Evolutionary conservation across 1,139 yeast species (phyloP).

Genomic region (Geotrichum europaeum): DNA sequence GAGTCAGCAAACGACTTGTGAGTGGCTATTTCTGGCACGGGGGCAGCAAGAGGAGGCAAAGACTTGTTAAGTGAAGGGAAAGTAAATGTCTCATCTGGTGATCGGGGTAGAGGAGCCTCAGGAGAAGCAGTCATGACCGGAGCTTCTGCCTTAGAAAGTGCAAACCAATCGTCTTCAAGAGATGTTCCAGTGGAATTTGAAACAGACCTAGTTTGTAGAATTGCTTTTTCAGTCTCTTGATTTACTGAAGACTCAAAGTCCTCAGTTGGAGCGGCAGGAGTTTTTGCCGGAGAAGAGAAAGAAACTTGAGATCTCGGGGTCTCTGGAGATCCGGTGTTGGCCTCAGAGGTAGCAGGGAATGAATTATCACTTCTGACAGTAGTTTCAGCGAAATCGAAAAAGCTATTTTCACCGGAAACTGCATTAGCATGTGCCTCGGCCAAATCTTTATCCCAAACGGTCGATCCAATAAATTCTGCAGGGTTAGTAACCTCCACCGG

Average conservation of each 20-base stretch:
- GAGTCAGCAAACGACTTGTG: background rate
- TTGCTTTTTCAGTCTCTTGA: background rate
- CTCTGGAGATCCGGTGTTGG: background rate
- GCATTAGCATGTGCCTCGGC: background rate
- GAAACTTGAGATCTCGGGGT: background rate
- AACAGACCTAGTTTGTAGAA: background rate
- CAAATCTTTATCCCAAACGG: background rate
- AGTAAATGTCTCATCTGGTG: slow-evolving; percentile 6
- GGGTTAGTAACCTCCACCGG: background rate
- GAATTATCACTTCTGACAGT: background rate
- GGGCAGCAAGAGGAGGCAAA: background rate
- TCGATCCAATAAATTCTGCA: background rate
- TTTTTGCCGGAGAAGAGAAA: background rate
- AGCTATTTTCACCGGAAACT: background rate
- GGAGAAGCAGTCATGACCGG: background rate
- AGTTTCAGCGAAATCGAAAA: background rate
- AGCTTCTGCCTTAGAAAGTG: background rate
- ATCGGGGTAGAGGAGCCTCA: slow-evolving; percentile 6
- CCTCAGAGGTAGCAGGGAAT: background rate
- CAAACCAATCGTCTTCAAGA: slow-evolving; percentile 10
- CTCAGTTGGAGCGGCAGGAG: background rate
- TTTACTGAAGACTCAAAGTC: background rate
- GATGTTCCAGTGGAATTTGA: slow-evolving; percentile 2
- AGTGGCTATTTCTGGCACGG: background rate
- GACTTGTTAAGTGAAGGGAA: slow-evolving; percentile 4